These are phyloP conservation scores for Verbena officinalis DNA, from an alignment of 257 asterid species.

Conservation along the genomic window DNA sequence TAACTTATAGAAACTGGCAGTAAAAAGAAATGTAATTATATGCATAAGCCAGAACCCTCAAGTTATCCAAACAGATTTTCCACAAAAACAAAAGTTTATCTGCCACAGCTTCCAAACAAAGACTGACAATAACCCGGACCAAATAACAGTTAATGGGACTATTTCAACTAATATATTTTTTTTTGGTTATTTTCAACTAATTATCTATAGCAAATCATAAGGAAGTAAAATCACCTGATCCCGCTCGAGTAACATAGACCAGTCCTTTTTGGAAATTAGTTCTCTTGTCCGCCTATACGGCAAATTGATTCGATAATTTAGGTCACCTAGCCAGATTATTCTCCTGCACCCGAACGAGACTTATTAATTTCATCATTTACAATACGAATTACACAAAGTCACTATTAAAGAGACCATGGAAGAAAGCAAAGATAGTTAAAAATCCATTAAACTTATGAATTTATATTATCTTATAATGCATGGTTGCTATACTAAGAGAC, in stretches of 20 bases:
- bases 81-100: no score
- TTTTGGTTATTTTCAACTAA: no score
- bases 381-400: background rate
- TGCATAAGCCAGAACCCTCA: no score
- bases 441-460: background rate
- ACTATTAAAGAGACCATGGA: background rate
- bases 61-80: no score
- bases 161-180: no score
- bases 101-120: no score
- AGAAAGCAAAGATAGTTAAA: slow-evolving; percentile 6
- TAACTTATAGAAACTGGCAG: no score
- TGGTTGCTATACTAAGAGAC: slow-evolving; percentile 5
- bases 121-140: no score
- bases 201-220: background rate
- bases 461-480: slow-evolving; percentile 1
- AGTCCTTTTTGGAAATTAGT: slow-evolving; percentile 64
- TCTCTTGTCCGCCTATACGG: slow-evolving; percentile 69
- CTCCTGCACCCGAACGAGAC: slow-evolving; percentile 57
- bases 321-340: slow-evolving; percentile 91
- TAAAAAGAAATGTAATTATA: no score
- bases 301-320: slow-evolving; percentile 81
- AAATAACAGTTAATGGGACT: no score
- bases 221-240: slow-evolving; percentile 70
- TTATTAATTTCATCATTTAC: slow-evolving; percentile 15
- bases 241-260: slow-evolving; percentile 65